Base-by-base conservation (phyloP, 345 rosid species). In the Garcia nutans region DNA sequence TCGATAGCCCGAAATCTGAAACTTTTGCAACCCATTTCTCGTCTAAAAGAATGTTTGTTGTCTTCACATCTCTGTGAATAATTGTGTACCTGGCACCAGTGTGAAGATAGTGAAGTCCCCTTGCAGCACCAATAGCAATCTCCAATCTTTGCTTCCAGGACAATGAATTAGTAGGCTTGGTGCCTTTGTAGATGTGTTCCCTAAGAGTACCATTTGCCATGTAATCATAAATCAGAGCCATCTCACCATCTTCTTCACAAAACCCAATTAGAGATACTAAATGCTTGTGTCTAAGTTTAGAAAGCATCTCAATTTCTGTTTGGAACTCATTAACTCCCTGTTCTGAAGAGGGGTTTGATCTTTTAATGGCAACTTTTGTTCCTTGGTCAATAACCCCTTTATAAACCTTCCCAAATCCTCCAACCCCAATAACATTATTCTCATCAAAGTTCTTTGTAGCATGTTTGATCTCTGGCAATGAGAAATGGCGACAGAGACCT, bases 321-420 rank as follows among this genome's bases (percentile, higher is more conserved):
- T 71, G 54, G 62, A 80, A 80, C 67, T 80, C 82, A 55, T 80
- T 45, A 20, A 80, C 82, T 75, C 82, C 82, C 59, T 80, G 82
- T 65, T 75, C 79, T 47, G 82, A 80, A 63, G 74, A 75, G 19
- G 82, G 82, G 67, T 80, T 80, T 57, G 82, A 80, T 80, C 79
- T 65, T 44, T 80, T 80, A 42, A 80, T 65, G 0, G 82, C 82
- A 20, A 80, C 82, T 66, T 75, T 47, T 59, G 65, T 80, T 58
- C 79, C 76, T 65, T 71, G 79, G 52, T 80, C 82, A n/a, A 80
- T 80, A 24, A 75, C 41, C 6, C 82, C 82, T 65, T 65, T 80
- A 68, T 75, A 80, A 22, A 80, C 82, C 72, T 80, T 80, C n/a
- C 82, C 82, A 61, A 80, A 80, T 71, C 82, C 82, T 71, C 82